Base-by-base conservation (phyloP, 2,329 filamentous ascomycete species). In the Lachnellula subtilissima region DNA sequence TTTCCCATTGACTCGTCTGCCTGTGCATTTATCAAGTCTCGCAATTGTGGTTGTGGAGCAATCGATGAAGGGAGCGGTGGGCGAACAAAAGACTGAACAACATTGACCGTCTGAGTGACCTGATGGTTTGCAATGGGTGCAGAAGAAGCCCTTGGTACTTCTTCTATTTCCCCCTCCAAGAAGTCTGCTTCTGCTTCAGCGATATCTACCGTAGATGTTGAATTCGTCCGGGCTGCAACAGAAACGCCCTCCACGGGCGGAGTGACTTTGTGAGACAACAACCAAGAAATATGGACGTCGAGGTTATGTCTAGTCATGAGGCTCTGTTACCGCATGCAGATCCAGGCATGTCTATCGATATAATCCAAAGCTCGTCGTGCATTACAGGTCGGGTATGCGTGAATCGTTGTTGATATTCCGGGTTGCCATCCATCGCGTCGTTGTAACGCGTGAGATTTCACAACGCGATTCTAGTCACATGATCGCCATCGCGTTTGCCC, bases 231-330 rank as follows among this genome's bases (percentile, higher is more conserved):
- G 25, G 15, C 35, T 45, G 53, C 55, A 19, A 50, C 53, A 47
- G 57, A 54, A 52, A 57, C 57, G 52, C 52, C 54, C 54, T 52
- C 59, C 28, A 32, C 28, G 28, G 64, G 59, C 37, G 60, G 60
- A 64, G 61, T 61, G 52, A 66, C 61, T 63, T 64, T 56, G 51
- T 60, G 59, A 43, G 64, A 61, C 50, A 70, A 62, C 53, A 71
- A 65, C 69, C 69, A 71, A 55, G 67, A 64, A 57, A 70, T 66
- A 52, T 71, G 69, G 61, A 43, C 53, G 58, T 64, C 60, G 43
- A 71, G 65, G 61, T 71, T 71, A 61, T 71, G 63, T 57, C 65
- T 64, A 69, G 69, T 71, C 69, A 71, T 71, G 61, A 62, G 65
- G 66, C 58, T 53, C 54, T 56, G 52, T 25, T 61, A 56, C 49